Percentiles rank a stretch among this genome's conserved stretches.
Evolutionary conservation across 768 basidiomycete species (phyloP).

Genomic region (Suillus clintonianus): DNA sequence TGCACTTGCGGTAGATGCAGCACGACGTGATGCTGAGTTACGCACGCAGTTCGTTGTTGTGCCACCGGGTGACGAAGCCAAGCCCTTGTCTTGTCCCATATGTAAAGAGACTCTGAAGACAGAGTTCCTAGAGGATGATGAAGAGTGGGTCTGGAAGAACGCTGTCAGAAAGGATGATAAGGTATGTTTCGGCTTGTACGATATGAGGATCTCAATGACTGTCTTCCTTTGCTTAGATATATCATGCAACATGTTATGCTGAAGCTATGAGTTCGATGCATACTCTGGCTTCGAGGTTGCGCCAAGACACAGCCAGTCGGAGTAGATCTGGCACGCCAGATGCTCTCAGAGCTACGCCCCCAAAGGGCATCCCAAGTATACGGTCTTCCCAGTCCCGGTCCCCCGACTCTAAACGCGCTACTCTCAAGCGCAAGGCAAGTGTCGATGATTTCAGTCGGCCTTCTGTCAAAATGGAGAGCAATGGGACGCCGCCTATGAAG

Average conservation of each 20-base stretch:
- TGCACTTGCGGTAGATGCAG: constrained; percentile 60
- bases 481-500: constrained; percentile 66
- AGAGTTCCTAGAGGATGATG: constrained; percentile 93
- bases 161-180: constrained; percentile 81
- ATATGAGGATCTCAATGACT: constrained; percentile 1
- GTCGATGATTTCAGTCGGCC: constrained; percentile 42
- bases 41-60: constrained; percentile 82
- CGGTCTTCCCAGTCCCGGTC: constrained; percentile 49
- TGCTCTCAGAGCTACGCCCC: constrained; percentile 39
- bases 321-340: constrained; percentile 84
- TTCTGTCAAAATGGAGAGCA: constrained; percentile 34
- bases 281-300: constrained; percentile 67
- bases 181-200: constrained; percentile 46
- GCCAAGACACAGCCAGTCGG: constrained; percentile 55
- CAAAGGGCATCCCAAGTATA: constrained; percentile 28
- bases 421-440: constrained; percentile 79
- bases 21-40: constrained; percentile 75
- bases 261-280: constrained; percentile 70
- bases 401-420: constrained; percentile 52
- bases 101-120: constrained; percentile 93
- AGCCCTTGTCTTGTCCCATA: constrained; percentile 84
- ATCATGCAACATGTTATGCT: constrained; percentile 92
- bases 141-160: constrained; percentile 98
- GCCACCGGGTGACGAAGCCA: constrained; percentile 87
- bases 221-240: constrained; percentile 57